Base-by-base conservation (phyloP, 2,329 filamentous ascomycete species). In the Sporothrix mexicana region DNA sequence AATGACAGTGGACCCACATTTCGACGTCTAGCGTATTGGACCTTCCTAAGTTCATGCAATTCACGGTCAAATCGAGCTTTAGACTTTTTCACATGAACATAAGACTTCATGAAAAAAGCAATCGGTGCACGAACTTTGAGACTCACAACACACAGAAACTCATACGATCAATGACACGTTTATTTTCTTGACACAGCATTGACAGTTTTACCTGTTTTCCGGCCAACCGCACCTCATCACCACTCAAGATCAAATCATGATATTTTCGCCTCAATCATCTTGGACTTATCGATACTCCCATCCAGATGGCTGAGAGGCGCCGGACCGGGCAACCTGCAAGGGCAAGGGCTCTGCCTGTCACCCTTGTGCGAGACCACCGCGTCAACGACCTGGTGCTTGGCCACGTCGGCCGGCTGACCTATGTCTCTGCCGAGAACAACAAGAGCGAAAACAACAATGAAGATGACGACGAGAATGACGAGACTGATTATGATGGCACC, bases 381-480 rank as follows among this genome's bases (percentile, higher is more conserved):
- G 78, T 82, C 51, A 82, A 81, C 76, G 82, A 86, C 80, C 82
- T 88, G 69, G 82, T 84, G 71, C 85, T 85, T 76, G 88, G 88
- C 79, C 85, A 88, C 77, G 82, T 86, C 73, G 88, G 87, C 73
- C 80, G 82, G 72, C 78, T 85, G 57, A 79, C 80, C 7, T 90
- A 89, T 75, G 76, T 80, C 72, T 74, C 77, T 70, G 76, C 77
- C 13, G 77, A 79, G 3, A 67, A 76, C 12, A 73, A 69, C 74
- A 78, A 83, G 66, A 57, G 79, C 1, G 30, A 61, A 36, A 36
- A 79, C 4, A 67, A 76, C 12, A 73, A 69, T 74, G 78, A 83
- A 64, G 59, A 79, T 1, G 30, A 61, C 15, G 43, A 72, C 2
- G 43, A 67, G 6, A 6, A 51, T 5, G 20, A 17, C 0, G 9